Conservation (phyloP, 75 land plant genomes). For the Sequoiadendron giganteum region DNA sequence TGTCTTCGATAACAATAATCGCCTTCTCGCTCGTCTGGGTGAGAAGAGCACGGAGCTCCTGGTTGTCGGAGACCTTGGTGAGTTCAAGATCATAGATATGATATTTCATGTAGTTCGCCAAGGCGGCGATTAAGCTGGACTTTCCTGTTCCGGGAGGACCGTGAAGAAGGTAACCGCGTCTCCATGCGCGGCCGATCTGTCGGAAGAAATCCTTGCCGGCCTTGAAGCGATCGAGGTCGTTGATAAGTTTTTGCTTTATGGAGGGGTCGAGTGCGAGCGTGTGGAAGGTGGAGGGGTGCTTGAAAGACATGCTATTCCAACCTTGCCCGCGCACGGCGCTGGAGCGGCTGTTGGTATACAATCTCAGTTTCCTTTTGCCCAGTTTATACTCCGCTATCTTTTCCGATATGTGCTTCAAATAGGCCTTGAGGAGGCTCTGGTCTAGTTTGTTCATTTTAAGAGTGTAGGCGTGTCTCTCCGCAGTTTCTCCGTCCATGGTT, state of each 20-base stretch:
- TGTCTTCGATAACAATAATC: slow-evolving; percentile 46
- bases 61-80: slow-evolving; percentile 30
- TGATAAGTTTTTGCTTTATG: slow-evolving; percentile 17
- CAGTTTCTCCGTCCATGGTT: background rate
- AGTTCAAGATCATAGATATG: slow-evolving; percentile 63
- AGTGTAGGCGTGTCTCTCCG: background rate
- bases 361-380: background rate
- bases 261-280: slow-evolving; percentile 39
- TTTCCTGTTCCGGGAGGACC: slow-evolving; percentile 78
- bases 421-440: background rate
- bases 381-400: background rate
- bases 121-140: slow-evolving; percentile 61
- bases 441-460: background rate
- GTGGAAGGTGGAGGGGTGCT: slow-evolving; percentile 46
- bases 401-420: background rate
- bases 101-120: slow-evolving; percentile 51
- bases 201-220: slow-evolving; percentile 34
- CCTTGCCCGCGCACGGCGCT: slow-evolving; percentile 3
- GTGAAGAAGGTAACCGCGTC: slow-evolving; percentile 62
- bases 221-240: slow-evolving; percentile 38
- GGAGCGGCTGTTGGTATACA: background rate
- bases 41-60: slow-evolving; percentile 32
- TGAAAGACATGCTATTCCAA: slow-evolving; percentile 36
- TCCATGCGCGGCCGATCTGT: slow-evolving; percentile 63
- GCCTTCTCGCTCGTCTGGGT: slow-evolving; percentile 25